phyloP scores from a whole-genome alignment of 2,329 filamentous ascomycete species.

The Thelonectria rubi region DNA sequence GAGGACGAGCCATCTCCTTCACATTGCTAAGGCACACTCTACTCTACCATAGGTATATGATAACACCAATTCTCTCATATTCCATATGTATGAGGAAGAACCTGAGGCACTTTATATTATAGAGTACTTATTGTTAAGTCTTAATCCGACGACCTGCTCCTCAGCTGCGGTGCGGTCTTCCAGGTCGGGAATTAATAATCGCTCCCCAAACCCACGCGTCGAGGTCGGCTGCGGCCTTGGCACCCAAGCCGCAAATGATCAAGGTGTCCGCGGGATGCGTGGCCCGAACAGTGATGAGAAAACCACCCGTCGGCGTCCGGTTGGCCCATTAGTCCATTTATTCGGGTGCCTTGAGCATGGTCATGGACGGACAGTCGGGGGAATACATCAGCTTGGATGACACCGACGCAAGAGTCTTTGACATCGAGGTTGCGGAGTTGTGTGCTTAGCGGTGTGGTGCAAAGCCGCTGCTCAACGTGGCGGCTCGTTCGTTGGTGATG shows the following conservation, averaged over 20 bases:
- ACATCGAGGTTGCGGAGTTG: conserved; percentile 26
- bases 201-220: conserved; percentile 5
- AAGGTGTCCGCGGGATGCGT: conserved; percentile 25
- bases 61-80: too few relatives aligned
- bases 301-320: conserved; percentile 10
- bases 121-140: too few relatives aligned
- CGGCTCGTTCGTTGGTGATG: conserved; percentile 8
- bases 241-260: conserved; percentile 32
- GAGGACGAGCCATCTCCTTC: neutral
- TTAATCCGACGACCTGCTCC: neutral
- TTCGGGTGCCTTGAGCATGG: neutral
- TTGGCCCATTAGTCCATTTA: conserved; percentile 14
- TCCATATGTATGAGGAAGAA: too few relatives aligned
- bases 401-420: conserved; percentile 19
- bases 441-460: conserved; percentile 3
- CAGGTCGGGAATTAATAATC: conserved; percentile 40
- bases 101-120: too few relatives aligned
- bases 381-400: conserved; percentile 21
- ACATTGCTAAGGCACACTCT: too few relatives aligned
- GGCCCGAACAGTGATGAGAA: conserved; percentile 28
- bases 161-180: neutral
- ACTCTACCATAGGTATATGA: too few relatives aligned
- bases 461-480: neutral
- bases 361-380: conserved; percentile 24
- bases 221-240: conserved; percentile 12